phyloP scores from a whole-genome alignment of 257 asterid species.

The Lycium barbarum region DNA sequence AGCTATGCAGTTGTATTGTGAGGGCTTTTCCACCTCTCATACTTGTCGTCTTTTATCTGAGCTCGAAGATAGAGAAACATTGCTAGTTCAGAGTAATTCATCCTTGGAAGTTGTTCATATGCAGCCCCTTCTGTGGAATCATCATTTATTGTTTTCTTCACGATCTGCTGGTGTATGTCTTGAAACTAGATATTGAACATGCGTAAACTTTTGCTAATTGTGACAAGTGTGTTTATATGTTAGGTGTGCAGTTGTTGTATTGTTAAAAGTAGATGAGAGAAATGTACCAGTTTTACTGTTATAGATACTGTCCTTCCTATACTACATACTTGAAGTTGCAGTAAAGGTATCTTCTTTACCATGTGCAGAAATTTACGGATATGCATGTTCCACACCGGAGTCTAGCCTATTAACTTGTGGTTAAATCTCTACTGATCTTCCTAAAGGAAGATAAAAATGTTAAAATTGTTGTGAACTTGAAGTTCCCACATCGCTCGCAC shows the following conservation, averaged over 20 bases:
- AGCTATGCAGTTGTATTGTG: background rate
- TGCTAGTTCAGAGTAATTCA: slow-evolving; percentile 8
- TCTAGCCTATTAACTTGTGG: background rate
- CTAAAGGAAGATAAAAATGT: background rate
- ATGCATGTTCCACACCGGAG: background rate
- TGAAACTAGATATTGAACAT: background rate
- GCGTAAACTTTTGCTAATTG: background rate
- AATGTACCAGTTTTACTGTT: background rate
- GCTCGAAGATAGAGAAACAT: background rate
- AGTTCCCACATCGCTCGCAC: no score
- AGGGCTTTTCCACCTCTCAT: background rate
- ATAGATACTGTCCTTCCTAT: background rate
- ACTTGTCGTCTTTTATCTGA: background rate
- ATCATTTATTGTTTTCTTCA: slow-evolving; percentile 26
- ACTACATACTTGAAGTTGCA: background rate
- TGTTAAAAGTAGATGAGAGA: background rate
- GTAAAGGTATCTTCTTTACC: background rate
- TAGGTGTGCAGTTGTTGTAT: background rate
- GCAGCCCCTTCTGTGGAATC: slow-evolving; percentile 20
- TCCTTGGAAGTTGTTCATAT: slow-evolving; percentile 1
- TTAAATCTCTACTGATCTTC: background rate
- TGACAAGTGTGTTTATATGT: background rate
- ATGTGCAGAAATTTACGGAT: background rate
- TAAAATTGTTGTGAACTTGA: no score
- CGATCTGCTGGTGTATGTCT: background rate